These are phyloP conservation scores for Pistacia vera DNA, from an alignment of 345 rosid genomes.

Conservation along the genomic window DNA sequence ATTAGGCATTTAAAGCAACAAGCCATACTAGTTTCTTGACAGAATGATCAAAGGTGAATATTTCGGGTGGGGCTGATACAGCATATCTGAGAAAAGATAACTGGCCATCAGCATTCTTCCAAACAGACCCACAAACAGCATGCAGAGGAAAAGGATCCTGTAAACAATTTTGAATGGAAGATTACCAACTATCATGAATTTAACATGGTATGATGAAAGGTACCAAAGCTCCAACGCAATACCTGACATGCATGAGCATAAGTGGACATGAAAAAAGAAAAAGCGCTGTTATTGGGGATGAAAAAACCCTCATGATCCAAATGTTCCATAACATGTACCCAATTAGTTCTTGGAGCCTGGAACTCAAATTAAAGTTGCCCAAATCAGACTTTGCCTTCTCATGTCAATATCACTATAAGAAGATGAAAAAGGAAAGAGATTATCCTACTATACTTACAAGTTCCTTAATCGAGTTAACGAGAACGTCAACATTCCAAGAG, in stretches of 20 bases:
- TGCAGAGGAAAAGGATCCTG: constrained; percentile 48
- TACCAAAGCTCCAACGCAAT: not conserved
- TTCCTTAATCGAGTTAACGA: constrained; percentile 31
- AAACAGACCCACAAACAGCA: constrained; percentile 33
- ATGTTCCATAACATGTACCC: constrained; percentile 35
- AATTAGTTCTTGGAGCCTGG: constrained; percentile 40
- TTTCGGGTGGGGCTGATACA: constrained; percentile 32
- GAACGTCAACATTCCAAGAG: constrained; percentile 36
- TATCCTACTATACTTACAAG: constrained; percentile 28
- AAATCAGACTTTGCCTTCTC: not conserved
- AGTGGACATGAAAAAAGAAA: constrained; percentile 36
- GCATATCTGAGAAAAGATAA: constrained; percentile 42
- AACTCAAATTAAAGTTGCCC: not conserved
- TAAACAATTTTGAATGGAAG: not conserved
- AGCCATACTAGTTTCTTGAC: constrained; percentile 33
- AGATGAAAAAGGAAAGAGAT: not conserved
- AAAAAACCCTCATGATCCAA: constrained; percentile 45
- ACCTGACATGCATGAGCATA: constrained; percentile 39
- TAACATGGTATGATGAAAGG: not conserved
- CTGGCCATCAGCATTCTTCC: constrained; percentile 46
- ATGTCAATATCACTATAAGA: not conserved
- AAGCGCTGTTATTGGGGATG: constrained; percentile 37
- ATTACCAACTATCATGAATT: not conserved
- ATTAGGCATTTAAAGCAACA: not conserved
- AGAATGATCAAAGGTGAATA: constrained; percentile 44